A percentile compares a stretch with the other conserved stretches of the same genome.
Evolutionary conservation across 495 filamentous ascomycete species (phyloP).

Genomic region (Bacidia rubella): DNA sequence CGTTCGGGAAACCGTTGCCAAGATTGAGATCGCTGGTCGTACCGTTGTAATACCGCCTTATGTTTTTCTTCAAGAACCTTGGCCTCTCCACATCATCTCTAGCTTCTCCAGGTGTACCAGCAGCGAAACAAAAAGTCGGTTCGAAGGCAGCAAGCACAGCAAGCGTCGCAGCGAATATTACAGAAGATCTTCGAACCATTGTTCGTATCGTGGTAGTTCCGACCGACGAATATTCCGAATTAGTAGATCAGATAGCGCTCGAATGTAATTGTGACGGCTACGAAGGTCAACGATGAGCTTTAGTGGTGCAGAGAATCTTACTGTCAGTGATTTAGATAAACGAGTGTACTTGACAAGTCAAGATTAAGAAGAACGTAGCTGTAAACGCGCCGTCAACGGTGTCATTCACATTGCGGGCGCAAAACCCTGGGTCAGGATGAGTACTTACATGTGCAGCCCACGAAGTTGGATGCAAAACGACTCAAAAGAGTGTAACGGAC

Average conservation of each 20-base stretch:
- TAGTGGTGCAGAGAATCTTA: conserved; percentile 24
- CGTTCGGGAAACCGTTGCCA: conserved; percentile 6
- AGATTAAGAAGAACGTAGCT: conserved; percentile 42
- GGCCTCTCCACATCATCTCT: conserved; percentile 26
- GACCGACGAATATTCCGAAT: not conserved
- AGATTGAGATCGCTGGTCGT: conserved; percentile 32
- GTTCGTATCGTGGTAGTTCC: not conserved
- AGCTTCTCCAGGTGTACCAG: conserved; percentile 13
- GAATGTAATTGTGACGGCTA: not conserved
- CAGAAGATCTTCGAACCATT: conserved; percentile 33
- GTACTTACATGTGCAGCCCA: conserved; percentile 9
- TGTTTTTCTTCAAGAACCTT: conserved; percentile 45
- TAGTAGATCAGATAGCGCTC: not conserved
- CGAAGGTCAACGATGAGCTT: conserved; percentile 10
- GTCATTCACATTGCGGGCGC: too few species aligned
- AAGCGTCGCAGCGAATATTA: conserved; percentile 35
- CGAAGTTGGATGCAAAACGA: not conserved
- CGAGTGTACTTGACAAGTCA: conserved; percentile 49
- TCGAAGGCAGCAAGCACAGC: conserved; percentile 37
- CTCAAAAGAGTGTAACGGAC: conserved; percentile 20
- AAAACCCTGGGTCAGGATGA: too few species aligned
- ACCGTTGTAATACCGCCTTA: conserved; percentile 36
- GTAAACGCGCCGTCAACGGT: too few species aligned
- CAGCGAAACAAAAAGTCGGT: conserved; percentile 24
- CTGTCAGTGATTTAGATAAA: conserved; percentile 41